A percentile compares a stretch with the other conserved stretches of the same genome.
phyloP scores from a whole-genome alignment of 164 flowering plant genomes.

The Platanus orientalis region DNA sequence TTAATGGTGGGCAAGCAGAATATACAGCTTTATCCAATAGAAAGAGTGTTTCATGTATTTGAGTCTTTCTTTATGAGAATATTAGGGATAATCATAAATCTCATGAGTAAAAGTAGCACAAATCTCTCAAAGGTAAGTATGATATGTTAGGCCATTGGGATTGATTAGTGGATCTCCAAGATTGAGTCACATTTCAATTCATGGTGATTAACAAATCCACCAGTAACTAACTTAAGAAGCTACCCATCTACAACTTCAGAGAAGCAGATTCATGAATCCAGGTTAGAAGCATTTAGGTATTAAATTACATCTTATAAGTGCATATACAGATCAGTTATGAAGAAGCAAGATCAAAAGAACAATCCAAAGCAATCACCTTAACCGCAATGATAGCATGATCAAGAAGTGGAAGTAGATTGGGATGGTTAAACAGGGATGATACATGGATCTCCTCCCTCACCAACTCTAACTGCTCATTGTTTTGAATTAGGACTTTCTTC shows the following conservation, averaged over 20 bases:
- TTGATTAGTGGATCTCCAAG: too few relatives aligned
- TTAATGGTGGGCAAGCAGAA: too few relatives aligned
- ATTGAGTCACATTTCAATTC: too few relatives aligned
- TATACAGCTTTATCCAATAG: too few relatives aligned
- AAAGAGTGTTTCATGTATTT: too few relatives aligned
- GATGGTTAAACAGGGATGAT: conserved; percentile 81
- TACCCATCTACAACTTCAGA: not conserved
- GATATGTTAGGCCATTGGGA: too few relatives aligned
- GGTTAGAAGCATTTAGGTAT: not conserved
- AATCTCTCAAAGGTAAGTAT: not conserved
- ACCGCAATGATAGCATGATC: conserved; percentile 93
- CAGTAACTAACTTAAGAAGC: not conserved
- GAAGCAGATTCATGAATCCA: not conserved
- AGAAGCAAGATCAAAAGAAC: not conserved
- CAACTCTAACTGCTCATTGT: conserved; percentile 76
- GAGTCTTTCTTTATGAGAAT: too few relatives aligned
- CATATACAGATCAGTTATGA: not conserved
- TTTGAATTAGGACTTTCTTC: conserved; percentile 91
- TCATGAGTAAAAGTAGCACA: too few relatives aligned
- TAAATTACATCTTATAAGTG: not conserved
- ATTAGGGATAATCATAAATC: too few relatives aligned
- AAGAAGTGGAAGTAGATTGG: conserved; percentile 89
- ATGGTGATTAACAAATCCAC: not conserved
- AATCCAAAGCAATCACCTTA: conserved; percentile 44
- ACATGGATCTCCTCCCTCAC: conserved; percentile 92